Conservation (phyloP, 257 asterid species). For the Plantago ovata region DNA sequence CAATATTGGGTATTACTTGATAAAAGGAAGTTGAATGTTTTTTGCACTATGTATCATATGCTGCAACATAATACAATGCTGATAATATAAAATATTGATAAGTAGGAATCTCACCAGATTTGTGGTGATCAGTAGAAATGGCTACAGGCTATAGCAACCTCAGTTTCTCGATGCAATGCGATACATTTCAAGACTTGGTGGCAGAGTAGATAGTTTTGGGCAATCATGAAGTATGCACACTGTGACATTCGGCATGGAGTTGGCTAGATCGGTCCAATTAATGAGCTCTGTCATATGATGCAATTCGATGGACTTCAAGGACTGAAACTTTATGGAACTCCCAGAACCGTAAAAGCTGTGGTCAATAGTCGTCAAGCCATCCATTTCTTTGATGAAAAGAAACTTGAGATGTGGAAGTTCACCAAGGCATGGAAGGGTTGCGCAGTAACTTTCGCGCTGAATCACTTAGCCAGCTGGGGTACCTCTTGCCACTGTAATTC, state of each 20-base stretch:
- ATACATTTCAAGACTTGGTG: not conserved
- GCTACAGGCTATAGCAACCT: too few species aligned
- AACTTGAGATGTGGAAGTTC: conserved; percentile 4
- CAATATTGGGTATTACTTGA: too few species aligned
- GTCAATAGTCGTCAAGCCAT: not conserved
- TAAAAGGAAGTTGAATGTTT: too few species aligned
- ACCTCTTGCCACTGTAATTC: not conserved
- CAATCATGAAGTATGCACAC: conserved; percentile 1
- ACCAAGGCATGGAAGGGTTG: conserved; percentile 5
- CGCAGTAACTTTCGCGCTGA: not conserved
- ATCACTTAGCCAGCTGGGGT: conserved; percentile 1
- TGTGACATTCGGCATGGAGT: conserved; percentile 5
- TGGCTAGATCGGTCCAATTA: not conserved
- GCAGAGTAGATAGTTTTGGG: conserved; percentile 1
- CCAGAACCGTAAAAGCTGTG: not conserved
- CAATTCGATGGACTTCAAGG: conserved; percentile 1
- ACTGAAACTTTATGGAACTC: not conserved
- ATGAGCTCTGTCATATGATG: not conserved
- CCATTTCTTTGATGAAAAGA: not conserved
- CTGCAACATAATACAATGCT: too few species aligned
- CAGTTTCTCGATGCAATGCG: not conserved
- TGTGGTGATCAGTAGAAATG: too few species aligned
- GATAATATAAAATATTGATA: too few species aligned
- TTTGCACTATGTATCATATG: too few species aligned
- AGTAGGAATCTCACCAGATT: too few species aligned